Evolutionary conservation across 2,329 filamentous ascomycete species (phyloP), one percentile per base, ranked within the genome.

Genomic region (Alternaria infectoria): DNA sequence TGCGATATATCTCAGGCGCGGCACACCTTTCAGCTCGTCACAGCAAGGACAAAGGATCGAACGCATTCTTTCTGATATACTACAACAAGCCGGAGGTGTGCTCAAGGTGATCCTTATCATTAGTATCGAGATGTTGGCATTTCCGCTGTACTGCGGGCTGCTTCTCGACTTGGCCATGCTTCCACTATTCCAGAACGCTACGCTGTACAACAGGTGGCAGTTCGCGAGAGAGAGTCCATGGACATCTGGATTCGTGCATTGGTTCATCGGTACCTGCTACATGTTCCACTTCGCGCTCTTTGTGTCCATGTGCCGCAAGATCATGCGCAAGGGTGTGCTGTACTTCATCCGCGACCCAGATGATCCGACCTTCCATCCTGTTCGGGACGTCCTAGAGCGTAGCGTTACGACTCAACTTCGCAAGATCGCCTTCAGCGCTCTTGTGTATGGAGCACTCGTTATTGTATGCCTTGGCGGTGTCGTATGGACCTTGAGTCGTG

Each of bases 221-320:
- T 99, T 97, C 74, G 93, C 93, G 2, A 83, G 88, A 58, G 86
- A 89, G 64, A 93, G 91, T 64, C 96, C 96, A 0, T 86, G 95
- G 69, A 97, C 93, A 1, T 97, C 95, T 13, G 88, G 96, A 13
- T 99, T 99, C 78, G 91, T 98, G 56, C 96, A 99, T 79, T 99
- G 96, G 96, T 99, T 99, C 76, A 91, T 97, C 60, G 96, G 96
- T 52, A 99, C 96, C 4, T 97, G 94, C 67, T 99, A 99, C 81
- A 99, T 99, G 96, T 99, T 99, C 82, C 96, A 99, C 78, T 99
- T 99, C 78, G 96, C 96, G 6, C 87, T 99, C 4, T 99, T 99
- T 77, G 96, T 99, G 17, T 96, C 94, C 60, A 98, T 99, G 94
- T 99, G 96, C 81, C 90, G 96, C 66, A 97, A 97, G 83, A 97